Base-by-base conservation (phyloP, 345 rosid genomes). In the Aquilaria yunnanensis region DNA sequence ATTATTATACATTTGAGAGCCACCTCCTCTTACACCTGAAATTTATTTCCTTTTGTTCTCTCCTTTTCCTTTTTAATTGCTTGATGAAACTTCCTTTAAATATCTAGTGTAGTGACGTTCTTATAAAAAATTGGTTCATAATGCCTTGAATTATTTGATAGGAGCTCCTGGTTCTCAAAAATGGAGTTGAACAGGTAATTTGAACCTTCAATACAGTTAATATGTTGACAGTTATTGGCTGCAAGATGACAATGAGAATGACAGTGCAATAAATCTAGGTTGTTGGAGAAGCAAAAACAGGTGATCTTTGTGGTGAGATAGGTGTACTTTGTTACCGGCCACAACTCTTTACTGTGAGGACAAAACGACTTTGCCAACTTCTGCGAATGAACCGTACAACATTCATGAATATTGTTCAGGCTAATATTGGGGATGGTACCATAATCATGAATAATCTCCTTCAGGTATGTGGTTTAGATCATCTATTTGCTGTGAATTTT, bases 361-460 rank as follows among this genome's bases (percentile, higher is more conserved):
- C 97, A 60, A 94, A 85, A 71, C 86, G 96, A 64, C 66, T 94
- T 68, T 81, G 95, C 68, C 99, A 94, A 75, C 81, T 94, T 9
- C 80, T 94, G 49, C 96, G 96, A 51, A 68, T 90, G 72, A 94
- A 90, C 70, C 93, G 96, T 37, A 83, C 95, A 16, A 72, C 89
- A 9, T 94, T 93, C 83, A 63, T 93, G 57, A 88, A 81, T 53
- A 88, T 90, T 31, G 83, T 93, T 69, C 97, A 90, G 67, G 88
- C 96, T 52, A 93, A 93, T 72, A 83, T 90, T 49, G 97, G 95
- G 72, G 98, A 93, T 64, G 98, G 96, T 63, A 88, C 92, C 29
- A 78, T 93, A 47, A 88, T 93, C 72, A 82, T 88, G 89, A 90
- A 83, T 72, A 93, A 93, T 77, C 89, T 93, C 63, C 97, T 93